Evolutionary conservation across 2,329 filamentous ascomycete species (phyloP).

Genomic region (Penicillium sp.): DNA sequence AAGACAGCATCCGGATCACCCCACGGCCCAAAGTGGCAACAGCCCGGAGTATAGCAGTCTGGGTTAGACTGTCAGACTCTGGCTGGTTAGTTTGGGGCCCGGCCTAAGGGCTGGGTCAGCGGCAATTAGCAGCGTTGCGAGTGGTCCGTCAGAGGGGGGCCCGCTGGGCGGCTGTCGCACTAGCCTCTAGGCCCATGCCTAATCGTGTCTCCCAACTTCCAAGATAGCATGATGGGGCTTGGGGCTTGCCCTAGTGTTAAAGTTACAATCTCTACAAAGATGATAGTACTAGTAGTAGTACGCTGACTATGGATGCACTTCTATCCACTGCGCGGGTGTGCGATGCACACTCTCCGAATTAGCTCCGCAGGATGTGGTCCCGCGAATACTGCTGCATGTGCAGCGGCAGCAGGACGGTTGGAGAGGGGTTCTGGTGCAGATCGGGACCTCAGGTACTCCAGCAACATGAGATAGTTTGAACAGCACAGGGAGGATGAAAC

Average conservation of each 20-base stretch:
- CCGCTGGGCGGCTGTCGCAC: neutral
- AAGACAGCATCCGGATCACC: slow-evolving; percentile 25
- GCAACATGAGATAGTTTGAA: neutral
- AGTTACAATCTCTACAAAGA: no score
- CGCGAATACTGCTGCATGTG: neutral
- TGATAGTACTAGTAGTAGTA: no score
- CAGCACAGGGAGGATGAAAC: neutral
- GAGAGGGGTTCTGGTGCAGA: neutral
- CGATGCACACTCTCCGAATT: neutral
- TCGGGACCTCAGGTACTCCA: neutral
- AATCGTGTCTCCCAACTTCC: neutral
- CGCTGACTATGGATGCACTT: no score
- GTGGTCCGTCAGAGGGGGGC: slow-evolving; percentile 7
- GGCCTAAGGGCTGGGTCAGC: slow-evolving; percentile 10
- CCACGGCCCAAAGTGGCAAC: slow-evolving; percentile 17
- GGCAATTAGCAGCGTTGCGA: slow-evolving; percentile 10
- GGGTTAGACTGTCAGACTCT: no score
- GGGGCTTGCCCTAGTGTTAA: no score
- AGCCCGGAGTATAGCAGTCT: neutral
- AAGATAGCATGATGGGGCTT: neutral
- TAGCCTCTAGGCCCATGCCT: neutral
- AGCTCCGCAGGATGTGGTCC: neutral
- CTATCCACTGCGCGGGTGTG: no score
- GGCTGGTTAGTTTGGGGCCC: no score
- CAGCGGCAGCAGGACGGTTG: neutral